Evolutionary conservation across 106 monocot genomes (phyloP), one percentile per base, ranked within the genome.

Genomic region (Allium cepa): DNA sequence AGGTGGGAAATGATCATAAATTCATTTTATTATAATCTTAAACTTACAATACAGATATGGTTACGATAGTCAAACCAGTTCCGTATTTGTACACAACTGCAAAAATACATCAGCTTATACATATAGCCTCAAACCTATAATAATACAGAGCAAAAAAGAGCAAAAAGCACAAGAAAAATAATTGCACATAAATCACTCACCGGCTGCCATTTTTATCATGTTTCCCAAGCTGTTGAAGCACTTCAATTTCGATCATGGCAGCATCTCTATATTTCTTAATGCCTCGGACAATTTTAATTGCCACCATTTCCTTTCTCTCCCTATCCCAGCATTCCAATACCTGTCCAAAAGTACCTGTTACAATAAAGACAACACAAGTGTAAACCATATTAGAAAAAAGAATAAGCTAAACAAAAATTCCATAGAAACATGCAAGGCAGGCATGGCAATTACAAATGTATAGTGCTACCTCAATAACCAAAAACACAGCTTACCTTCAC

Each of bases 21-120:
- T 36, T 36, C 36, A 36, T 36, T 36, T 36, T 36, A 36, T 36
- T 36, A 36, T 49, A 83, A 70, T 72, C 51, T 68, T 77, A 75
- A 88, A 97, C 96, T 97, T 97, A 97, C 96, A 84, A 97, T 97
- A 92, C 96, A 92, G 71, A 96, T 84, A 96, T 96, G 97, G 87
- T 92, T 97, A 92, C 97, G 92, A 92, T 97, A 97, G 87, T 97
- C 97, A 88, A 97, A 97, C 97, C 97, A 97, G 92, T 97, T 89
- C 97, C 97, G 72, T 82, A 92, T 86, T 92, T 97, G 92, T 63
- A 97, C 97, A 97, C 86, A 97, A 87, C 97, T 97, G 97, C 97
- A 97, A 97, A 83, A 97, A 72, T 67, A 59, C 50, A 78, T 72
- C 69, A 11, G 61, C 75, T 76, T 62, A 76, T 66, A 67, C 11